Percentiles rank a stretch among this genome's conserved stretches.
Conservation (phyloP, 2,329 filamentous ascomycete genomes). For the Talaromyces atroroseus region DNA sequence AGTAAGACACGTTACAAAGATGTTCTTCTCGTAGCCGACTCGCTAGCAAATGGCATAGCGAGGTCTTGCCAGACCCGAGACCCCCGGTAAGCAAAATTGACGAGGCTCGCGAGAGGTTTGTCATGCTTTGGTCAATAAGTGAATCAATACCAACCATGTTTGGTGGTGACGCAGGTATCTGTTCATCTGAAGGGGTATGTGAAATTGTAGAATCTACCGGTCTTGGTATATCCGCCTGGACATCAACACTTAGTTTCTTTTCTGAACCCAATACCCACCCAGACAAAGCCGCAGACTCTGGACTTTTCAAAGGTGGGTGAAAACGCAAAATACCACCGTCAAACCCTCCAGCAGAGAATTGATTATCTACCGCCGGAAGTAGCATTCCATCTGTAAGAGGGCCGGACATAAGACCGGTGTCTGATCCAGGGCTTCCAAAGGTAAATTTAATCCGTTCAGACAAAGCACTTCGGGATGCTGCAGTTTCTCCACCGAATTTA, state of each 20-base stretch:
- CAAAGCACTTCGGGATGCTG: conserved; percentile 70
- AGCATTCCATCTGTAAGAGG: conserved; percentile 87
- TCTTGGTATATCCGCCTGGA: conserved; percentile 67
- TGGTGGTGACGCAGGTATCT: conserved; percentile 50
- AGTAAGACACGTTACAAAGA: conserved; percentile 78
- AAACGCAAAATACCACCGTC: conserved; percentile 80
- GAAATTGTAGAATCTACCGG: conserved; percentile 46
- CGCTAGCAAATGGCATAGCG: conserved; percentile 69
- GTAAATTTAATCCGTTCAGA: conserved; percentile 66
- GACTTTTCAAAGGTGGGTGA: conserved; percentile 50
- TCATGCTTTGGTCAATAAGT: conserved; percentile 65
- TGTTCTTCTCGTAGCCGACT: conserved; percentile 65
- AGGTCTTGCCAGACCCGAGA: conserved; percentile 84
- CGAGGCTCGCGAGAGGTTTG: conserved; percentile 75
- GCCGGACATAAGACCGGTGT: conserved; percentile 65
- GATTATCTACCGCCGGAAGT: conserved; percentile 56
- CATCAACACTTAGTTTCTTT: conserved; percentile 64
- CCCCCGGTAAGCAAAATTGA: conserved; percentile 86
- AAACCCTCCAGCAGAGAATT: conserved; percentile 59
- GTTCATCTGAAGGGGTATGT: conserved; percentile 45
- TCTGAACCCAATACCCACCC: conserved; percentile 76
- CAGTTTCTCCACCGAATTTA: conserved; percentile 82
- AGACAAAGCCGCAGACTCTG: conserved; percentile 25
- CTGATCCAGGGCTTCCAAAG: conserved; percentile 51
- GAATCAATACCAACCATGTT: conserved; percentile 78